Conservation (phyloP, 164 flowering plant genomes). For the Liriodendron chinense region DNA sequence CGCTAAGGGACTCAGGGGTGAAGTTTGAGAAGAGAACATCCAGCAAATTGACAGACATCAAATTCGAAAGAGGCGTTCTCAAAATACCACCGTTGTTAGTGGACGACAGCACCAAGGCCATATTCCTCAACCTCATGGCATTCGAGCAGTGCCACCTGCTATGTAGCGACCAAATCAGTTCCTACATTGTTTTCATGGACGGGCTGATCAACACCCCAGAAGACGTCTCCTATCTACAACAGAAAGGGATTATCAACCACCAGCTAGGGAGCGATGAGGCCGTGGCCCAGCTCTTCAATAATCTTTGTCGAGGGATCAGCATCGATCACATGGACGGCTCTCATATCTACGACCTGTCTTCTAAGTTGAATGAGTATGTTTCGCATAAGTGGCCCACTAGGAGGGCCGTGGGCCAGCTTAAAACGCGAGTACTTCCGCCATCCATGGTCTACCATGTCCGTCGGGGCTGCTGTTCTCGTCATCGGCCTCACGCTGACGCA, state of each 20-base stretch:
- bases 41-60: too few species aligned
- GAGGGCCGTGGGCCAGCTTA: slow-evolving; percentile 16
- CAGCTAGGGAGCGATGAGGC: slow-evolving; percentile 25
- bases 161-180: slow-evolving; percentile 14
- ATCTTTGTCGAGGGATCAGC: slow-evolving; percentile 13
- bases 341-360: slow-evolving; percentile 16
- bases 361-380: background rate
- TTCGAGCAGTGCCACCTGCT: slow-evolving; percentile 27
- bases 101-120: too few species aligned
- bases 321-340: too few species aligned
- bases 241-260: slow-evolving; percentile 20
- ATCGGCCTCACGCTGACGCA: too few species aligned
- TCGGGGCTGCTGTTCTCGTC: slow-evolving; percentile 16
- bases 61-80: too few species aligned
- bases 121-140: slow-evolving; percentile 21
- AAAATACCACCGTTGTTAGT: too few species aligned
- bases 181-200: slow-evolving; percentile 24
- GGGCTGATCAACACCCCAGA: slow-evolving; percentile 17
- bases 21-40: too few species aligned
- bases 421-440: slow-evolving; percentile 21
- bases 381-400: slow-evolving; percentile 12
- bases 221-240: slow-evolving; percentile 17
- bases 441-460: slow-evolving; percentile 20
- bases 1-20: too few species aligned
- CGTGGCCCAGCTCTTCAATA: slow-evolving; percentile 23